Percentiles rank a stretch among this genome's conserved stretches.
Conservation (phyloP, 139 green algal species). For the Marvania coccoides region DNA sequence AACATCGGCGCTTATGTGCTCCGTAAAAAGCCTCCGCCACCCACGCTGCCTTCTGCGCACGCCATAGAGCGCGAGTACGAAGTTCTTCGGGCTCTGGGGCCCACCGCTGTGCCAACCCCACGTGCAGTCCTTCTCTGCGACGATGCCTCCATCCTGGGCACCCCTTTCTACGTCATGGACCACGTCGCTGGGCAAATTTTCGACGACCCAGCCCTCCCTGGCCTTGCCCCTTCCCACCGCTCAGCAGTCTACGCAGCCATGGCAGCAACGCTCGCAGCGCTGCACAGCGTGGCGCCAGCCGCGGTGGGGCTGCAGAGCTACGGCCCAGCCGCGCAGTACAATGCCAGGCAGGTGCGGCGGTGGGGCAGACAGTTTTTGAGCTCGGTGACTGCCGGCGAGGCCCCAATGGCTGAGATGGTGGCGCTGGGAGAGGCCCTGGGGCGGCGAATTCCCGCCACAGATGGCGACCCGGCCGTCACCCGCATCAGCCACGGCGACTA, state of each 20-base stretch:
- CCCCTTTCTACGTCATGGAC: slow-evolving; percentile 93
- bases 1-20: slow-evolving; percentile 58
- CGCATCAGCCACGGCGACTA: slow-evolving; percentile 84
- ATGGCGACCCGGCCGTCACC: slow-evolving; percentile 24
- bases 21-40: slow-evolving; percentile 91
- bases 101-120: slow-evolving; percentile 71
- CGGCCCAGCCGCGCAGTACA: slow-evolving; percentile 63
- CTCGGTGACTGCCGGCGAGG: slow-evolving; percentile 15
- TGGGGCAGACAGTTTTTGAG: slow-evolving; percentile 72
- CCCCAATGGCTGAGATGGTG: slow-evolving; percentile 43
- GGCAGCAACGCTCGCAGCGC: slow-evolving; percentile 58
- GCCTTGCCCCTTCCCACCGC: slow-evolving; percentile 23
- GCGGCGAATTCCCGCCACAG: slow-evolving; percentile 53
- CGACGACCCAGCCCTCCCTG: slow-evolving; percentile 64
- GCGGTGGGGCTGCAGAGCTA: slow-evolving; percentile 51
- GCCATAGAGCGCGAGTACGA: slow-evolving; percentile 85
- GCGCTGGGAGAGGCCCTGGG: slow-evolving; percentile 66
- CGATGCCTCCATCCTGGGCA: slow-evolving; percentile 75
- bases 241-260: slow-evolving; percentile 41
- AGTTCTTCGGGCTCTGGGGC: slow-evolving; percentile 55
- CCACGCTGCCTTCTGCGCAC: slow-evolving; percentile 87
- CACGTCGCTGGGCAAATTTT: slow-evolving; percentile 66
- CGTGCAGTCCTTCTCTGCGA: slow-evolving; percentile 66
- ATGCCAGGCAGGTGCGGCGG: slow-evolving; percentile 44
- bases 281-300: slow-evolving; percentile 68